These are phyloP conservation scores for Dactylellina parvicollis DNA, from an alignment of 2,329 filamentous ascomycete genomes.

Conservation along the genomic window DNA sequence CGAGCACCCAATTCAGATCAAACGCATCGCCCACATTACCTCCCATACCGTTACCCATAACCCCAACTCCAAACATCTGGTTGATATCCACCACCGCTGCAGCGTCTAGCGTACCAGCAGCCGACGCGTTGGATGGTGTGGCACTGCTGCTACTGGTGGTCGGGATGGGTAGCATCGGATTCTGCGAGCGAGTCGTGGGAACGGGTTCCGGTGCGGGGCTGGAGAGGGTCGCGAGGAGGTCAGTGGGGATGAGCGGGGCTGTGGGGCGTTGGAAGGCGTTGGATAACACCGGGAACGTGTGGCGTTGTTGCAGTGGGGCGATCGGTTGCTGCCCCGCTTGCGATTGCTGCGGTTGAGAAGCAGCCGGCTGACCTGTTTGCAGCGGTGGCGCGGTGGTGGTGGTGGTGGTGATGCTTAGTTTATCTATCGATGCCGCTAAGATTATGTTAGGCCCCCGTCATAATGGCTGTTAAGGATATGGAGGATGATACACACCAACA, in stretches of 20 bases:
- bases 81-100: conserved; percentile 30
- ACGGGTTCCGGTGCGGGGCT: conserved; percentile 1
- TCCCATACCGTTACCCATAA: conserved; percentile 9
- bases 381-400: too few relatives aligned
- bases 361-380: conserved; percentile 16
- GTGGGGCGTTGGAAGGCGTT: conserved; percentile 47
- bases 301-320: conserved; percentile 24
- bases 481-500: conserved; percentile 25
- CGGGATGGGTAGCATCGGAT: conserved; percentile 48
- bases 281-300: conserved; percentile 47
- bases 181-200: conserved; percentile 7
- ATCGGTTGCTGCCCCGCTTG: conserved; percentile 5
- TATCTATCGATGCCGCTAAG: conserved; percentile 34
- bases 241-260: conserved; percentile 35
- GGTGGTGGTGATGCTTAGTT: conserved; percentile 14
- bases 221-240: conserved; percentile 27
- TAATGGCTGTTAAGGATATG: neutral
- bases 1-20: conserved; percentile 49
- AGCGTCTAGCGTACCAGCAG: conserved; percentile 15
- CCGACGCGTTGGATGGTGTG: conserved; percentile 39
- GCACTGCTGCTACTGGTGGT: conserved; percentile 46
- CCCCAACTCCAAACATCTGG: conserved; percentile 41
- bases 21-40: conserved; percentile 28
- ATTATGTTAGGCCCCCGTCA: neutral
- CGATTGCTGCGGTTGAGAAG: conserved; percentile 24